A percentile compares a stretch with the other conserved stretches of the same genome.
These are phyloP conservation scores for Penicillium vulpinum DNA, from an alignment of 2,329 filamentous ascomycete genomes.

Conservation along the genomic window DNA sequence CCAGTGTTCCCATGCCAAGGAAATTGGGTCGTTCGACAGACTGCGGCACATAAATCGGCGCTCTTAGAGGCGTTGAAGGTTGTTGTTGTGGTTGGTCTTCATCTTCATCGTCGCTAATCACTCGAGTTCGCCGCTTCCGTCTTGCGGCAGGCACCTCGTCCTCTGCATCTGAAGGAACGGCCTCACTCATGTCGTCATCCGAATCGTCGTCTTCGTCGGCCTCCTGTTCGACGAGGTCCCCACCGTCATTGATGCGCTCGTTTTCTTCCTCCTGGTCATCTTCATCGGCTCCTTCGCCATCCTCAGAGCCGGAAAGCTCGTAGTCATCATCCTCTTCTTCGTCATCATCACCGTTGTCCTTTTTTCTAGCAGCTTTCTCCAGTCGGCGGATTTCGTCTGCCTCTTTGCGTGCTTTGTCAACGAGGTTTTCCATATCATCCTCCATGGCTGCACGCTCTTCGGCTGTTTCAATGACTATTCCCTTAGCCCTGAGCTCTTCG, in stretches of 20 bases:
- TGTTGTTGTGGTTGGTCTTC: slow-evolving; percentile 45
- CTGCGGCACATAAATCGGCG: slow-evolving; percentile 27
- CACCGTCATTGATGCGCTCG: slow-evolving; percentile 17
- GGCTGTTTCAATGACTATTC: slow-evolving; percentile 76
- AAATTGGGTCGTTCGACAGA: slow-evolving; percentile 57
- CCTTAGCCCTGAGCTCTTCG: slow-evolving; percentile 73
- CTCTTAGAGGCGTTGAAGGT: slow-evolving; percentile 36
- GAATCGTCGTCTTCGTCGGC: slow-evolving; percentile 50
- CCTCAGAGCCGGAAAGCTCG: slow-evolving; percentile 50
- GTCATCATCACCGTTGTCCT: slow-evolving; percentile 58
- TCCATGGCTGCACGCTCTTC: slow-evolving; percentile 84
- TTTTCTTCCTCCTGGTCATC: slow-evolving; percentile 31
- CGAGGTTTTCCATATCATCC: slow-evolving; percentile 80
- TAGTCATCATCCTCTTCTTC: slow-evolving; percentile 53
- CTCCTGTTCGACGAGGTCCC: slow-evolving; percentile 28
- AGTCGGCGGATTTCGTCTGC: slow-evolving; percentile 74
- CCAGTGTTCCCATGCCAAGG: slow-evolving; percentile 61
- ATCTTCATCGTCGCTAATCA: slow-evolving; percentile 69
- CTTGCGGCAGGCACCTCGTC: slow-evolving; percentile 47
- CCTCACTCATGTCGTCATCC: slow-evolving; percentile 27
- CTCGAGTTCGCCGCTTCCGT: slow-evolving; percentile 54
- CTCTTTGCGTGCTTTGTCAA: slow-evolving; percentile 80
- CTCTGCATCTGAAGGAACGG: slow-evolving; percentile 44
- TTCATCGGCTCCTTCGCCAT: slow-evolving; percentile 39
- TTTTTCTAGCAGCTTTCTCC: slow-evolving; percentile 72